Evolutionary conservation across 768 basidiomycete species (phyloP), one percentile per base, ranked within the genome.

Genomic region (Suillus hirtellus): DNA sequence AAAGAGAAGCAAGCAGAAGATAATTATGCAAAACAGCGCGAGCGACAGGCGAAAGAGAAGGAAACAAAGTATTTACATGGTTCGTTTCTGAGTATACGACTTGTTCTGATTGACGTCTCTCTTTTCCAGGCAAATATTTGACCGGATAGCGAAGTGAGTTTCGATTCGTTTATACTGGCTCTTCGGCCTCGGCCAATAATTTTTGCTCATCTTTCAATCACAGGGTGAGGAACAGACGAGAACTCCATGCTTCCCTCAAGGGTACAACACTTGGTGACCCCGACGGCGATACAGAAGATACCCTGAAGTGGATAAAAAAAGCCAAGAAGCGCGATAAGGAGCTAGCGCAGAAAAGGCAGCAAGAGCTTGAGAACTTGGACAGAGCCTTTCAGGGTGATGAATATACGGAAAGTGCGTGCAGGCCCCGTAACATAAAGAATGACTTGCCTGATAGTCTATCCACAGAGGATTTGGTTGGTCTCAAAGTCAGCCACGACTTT

Each of bases 401-500:
- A 44, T 98, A 98, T 73, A 87, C 90, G 40, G 96, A 96, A 78
- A 90, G 95, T 95, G 68, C 70, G 92, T 76, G 15, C 12, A 35
- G 34, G 8, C 27, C 73, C 2, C 9, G 7, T 38, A 56, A 40
- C 4, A 31, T 47, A 15, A 27, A 37, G 12, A 40, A 17, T 43
- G 24, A 15, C 56, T 35, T 40, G 34, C 31, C 17, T 56, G 50
- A 60, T 1, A 27, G 21, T 34, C 15, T 40, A 55, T 38, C 59
- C 62, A 14, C 62, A 96, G 93, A 88, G 80, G 95, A 97, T 79
- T 85, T 99, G 68, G 86, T 83, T 65, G 97, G 97, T 53, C 80
- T 99, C 66, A 98, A 97, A 84, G 97, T 99, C 75, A 89, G 84
- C 81, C 97, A 99, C 79, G 95, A 92, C 82, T 89, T 96, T 67